Conservation (phyloP, 2,329 filamentous ascomycete genomes). For the Penicillium sclerotigenum region DNA sequence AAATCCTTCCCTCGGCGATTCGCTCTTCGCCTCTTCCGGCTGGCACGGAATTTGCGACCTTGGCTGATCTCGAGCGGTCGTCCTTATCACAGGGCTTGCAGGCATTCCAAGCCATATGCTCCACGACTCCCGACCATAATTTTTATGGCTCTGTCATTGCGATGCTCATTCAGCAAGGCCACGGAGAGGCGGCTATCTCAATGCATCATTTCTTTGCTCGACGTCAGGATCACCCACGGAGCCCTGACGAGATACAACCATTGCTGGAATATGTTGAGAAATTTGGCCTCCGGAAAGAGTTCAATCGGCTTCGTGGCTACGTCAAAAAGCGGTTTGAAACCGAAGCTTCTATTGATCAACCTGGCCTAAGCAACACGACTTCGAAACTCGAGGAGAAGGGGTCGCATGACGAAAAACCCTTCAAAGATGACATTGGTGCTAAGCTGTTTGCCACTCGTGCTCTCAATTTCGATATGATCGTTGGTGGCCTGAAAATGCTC, state of each 20-base stretch:
- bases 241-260: slow-evolving; percentile 37
- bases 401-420: slow-evolving; percentile 42
- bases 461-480: slow-evolving; percentile 68
- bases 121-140: slow-evolving; percentile 34
- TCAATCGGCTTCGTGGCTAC: slow-evolving; percentile 22
- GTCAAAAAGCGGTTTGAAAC: slow-evolving; percentile 22
- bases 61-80: slow-evolving; percentile 7
- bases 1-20: slow-evolving; percentile 29
- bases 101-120: slow-evolving; percentile 45
- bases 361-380: background rate
- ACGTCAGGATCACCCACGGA: slow-evolving; percentile 43
- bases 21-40: slow-evolving; percentile 18
- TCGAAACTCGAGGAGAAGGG: background rate
- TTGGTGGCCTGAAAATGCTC: slow-evolving; percentile 67
- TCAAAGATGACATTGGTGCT: slow-evolving; percentile 70
- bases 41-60: slow-evolving; percentile 11
- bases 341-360: slow-evolving; percentile 4
- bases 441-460: slow-evolving; percentile 76
- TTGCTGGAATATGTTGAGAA: slow-evolving; percentile 41
- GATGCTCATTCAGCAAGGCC: slow-evolving; percentile 37
- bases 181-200: slow-evolving; percentile 40
- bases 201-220: slow-evolving; percentile 49
- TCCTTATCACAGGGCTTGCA: slow-evolving; percentile 26
- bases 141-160: slow-evolving; percentile 47
- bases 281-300: slow-evolving; percentile 29